Evolutionary conservation across 2,329 filamentous ascomycete genomes (phyloP).

Genomic region (Colletotrichum sp.): DNA sequence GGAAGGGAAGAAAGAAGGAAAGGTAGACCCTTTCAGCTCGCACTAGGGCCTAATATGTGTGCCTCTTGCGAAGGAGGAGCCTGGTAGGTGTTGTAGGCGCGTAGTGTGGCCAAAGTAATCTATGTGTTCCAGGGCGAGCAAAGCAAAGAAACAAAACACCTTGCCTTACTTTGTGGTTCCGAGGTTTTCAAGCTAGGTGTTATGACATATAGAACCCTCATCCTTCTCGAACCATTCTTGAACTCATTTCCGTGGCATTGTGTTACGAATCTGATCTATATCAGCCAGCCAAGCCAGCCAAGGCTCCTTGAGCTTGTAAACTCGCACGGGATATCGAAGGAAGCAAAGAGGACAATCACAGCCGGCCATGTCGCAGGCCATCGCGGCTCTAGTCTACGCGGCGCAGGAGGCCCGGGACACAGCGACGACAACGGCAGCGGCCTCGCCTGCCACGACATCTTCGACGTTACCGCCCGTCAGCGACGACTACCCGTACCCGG

Average conservation of each 20-base stretch:
- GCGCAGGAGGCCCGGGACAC: not conserved
- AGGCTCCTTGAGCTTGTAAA: not conserved
- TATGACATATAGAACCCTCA: not conserved
- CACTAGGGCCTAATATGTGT: not conserved
- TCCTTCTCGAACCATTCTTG: not conserved
- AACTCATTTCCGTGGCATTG: not conserved
- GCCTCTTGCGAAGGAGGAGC: not conserved
- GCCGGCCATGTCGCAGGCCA: slow-evolving; percentile 1
- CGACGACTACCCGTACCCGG: slow-evolving; percentile 11
- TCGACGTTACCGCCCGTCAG: not conserved
- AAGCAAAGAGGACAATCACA: not conserved
- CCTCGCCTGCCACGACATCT: not conserved
- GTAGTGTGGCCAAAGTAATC: not conserved
- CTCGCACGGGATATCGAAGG: not conserved
- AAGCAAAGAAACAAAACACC: not conserved
- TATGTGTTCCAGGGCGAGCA: not conserved
- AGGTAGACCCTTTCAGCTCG: not conserved
- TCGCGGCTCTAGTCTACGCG: slow-evolving; percentile 11
- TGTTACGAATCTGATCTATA: not conserved
- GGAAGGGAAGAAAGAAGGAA: not conserved
- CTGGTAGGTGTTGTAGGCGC: not conserved
- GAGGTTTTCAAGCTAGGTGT: not conserved
- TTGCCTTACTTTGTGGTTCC: not conserved
- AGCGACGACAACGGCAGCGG: not conserved
- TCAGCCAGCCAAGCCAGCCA: not conserved